Base-by-base conservation (phyloP, 352 stramenopile genomes). In the Globisporangium heterothallicum region DNA sequence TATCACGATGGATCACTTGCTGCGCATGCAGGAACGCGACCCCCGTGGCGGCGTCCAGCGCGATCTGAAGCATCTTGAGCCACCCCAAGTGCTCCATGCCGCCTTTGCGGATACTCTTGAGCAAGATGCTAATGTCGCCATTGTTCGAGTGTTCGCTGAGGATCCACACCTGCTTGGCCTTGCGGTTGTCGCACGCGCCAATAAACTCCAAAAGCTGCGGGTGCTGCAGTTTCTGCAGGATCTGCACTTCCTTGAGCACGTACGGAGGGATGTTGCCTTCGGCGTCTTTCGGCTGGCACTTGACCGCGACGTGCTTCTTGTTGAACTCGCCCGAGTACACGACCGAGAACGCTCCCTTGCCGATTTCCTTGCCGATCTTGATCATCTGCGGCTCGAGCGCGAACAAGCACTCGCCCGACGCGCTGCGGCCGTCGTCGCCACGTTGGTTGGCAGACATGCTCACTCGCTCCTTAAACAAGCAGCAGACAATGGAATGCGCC, bases 1-100 rank as follows among this genome's bases (percentile, higher is more conserved):
- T 89, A 57, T 94, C 84, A 12, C 84, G 73, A 46, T 94, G 84
- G 50, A 94, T 84, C 51, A 92, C 79, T 47, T 72, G 65, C 27
- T 70, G 69, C 40, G 74, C 70, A 70, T 99, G 97, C 49, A 99
- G 65, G 71, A 98, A 99, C 45, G 90, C 78, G 50, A 99, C 91
- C 54, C 93, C 96, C 45, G 85, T 70, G 0, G 95, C 92, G 6
- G 82, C 69, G 43, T 95, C 84, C 22, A 92, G 61, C 12, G 79
- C 82, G 41, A 92, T 86, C 36, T 76, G 78, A 12, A 73, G 59
- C 41, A 88, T 72, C 13, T 66, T 46, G 9, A 65, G 48, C 84
- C 84, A 94, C 21, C 81, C 78, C 22, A 86, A 49, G 30, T 92
- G 81, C 1, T 50, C 5, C 29, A 64, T 61, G 14, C 63, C 61